Evolutionary conservation across 192 early-diverging fungal species (phyloP).

Genomic region (Umbelopsis sp.): DNA sequence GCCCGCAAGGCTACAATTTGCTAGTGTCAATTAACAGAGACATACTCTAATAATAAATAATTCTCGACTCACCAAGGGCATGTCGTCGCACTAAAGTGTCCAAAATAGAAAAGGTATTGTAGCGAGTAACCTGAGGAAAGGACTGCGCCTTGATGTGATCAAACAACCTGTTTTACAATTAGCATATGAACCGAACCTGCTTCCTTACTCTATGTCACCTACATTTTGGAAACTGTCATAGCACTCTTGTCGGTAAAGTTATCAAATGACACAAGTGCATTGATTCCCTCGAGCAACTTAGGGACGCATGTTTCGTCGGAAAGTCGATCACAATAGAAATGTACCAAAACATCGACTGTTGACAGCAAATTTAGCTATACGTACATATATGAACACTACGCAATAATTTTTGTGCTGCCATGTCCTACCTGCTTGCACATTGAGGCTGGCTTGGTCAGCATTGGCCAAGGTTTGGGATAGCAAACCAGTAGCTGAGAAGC

Average conservation of each 20-base stretch:
- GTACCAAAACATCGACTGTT: slow-evolving; percentile 62
- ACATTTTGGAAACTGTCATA: slow-evolving; percentile 53
- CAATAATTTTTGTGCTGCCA: neutral
- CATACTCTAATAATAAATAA: neutral
- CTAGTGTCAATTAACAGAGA: neutral
- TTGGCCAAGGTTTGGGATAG: slow-evolving; percentile 65
- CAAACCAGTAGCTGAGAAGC: slow-evolving; percentile 57
- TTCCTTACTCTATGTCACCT: slow-evolving; percentile 23
- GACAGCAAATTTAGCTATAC: neutral
- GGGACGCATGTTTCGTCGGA: slow-evolving; percentile 75
- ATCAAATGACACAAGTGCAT: slow-evolving; percentile 62
- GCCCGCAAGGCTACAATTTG: slow-evolving; percentile 56
- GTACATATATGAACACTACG: neutral
- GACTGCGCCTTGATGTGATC: slow-evolving; percentile 88
- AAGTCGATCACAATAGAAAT: slow-evolving; percentile 77
- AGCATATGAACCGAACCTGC: neutral
- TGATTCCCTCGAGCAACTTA: slow-evolving; percentile 61
- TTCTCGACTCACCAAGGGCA: slow-evolving; percentile 48
- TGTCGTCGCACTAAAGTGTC: slow-evolving; percentile 67
- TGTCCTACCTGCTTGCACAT: slow-evolving; percentile 53
- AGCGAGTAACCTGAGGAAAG: slow-evolving; percentile 84
- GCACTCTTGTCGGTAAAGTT: slow-evolving; percentile 61
- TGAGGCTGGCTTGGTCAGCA: slow-evolving; percentile 48
- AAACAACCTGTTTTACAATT: slow-evolving; percentile 66
- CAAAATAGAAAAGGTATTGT: slow-evolving; percentile 73